Evolutionary conservation across 2,329 filamentous ascomycete genomes (phyloP), one percentile per base, ranked within the genome.

Genomic region (Colletotrichum orbiculare): DNA sequence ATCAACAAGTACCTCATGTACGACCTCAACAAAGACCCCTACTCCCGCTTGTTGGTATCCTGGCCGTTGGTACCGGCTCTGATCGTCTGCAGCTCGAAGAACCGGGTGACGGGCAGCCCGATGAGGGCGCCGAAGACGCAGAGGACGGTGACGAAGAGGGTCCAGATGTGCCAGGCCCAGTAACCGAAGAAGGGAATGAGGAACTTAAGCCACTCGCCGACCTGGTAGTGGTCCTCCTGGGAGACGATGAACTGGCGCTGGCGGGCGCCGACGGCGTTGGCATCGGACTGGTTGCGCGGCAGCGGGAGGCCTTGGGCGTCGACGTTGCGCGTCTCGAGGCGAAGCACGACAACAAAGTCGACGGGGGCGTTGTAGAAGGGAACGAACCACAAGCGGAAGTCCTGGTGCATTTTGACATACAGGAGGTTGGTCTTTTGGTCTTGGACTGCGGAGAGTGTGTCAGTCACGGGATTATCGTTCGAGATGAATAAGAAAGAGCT

Each of bases 211-310:
- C 89, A 90, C 69, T 97, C 90, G 53, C 88, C 89, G 1, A 88
- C 82, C 71, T 95, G 92, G 73, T 97, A 97, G 8, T 94, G 78
- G 73, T 97, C 93, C 69, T 96, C 89, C 74, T 97, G 94, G 15
- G 83, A 85, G 7, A 82, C 76, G 68, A 97, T 94, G 73, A 89
- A 91, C 78, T 94, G 96, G 63, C 83, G 84, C 78, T 94, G 96
- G 65, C 83, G 84, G 25, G 71, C 77, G 8, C 63, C 71, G 42
- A 68, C 54, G 13, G 61, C 52, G 39, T 65, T 60, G 42, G 64
- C 47, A 34, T 68, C 59, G 34, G 15, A 47, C 33, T 68, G 49
- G 52, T 60, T 57, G 57, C 59, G 54, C n/a, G 60, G 54, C 8
- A 73, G 43, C 8, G 67, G 64, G 37, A 70, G 68, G 6, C 67